These are phyloP conservation scores for Eutypa lata DNA, from an alignment of 2,329 filamentous ascomycete genomes.

Conservation along the genomic window DNA sequence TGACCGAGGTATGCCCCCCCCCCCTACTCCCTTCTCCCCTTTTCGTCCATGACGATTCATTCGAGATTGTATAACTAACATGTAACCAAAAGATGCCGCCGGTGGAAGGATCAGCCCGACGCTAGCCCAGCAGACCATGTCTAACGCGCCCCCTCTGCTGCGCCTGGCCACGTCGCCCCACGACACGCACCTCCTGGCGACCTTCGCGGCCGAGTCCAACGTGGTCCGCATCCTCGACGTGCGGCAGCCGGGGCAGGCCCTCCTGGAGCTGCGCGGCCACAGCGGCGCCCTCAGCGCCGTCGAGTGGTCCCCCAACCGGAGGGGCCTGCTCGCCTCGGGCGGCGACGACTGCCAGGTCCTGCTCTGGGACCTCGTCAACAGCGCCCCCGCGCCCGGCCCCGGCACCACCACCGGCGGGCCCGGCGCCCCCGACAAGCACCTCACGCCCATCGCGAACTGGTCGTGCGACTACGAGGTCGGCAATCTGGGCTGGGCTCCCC, in stretches of 20 bases:
- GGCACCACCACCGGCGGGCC: conserved; percentile 40
- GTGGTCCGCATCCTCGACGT: conserved; percentile 94
- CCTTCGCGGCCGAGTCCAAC: conserved; percentile 90
- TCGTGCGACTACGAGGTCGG: conserved; percentile 83
- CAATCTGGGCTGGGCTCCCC: conserved; percentile 82
- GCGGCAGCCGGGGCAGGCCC: conserved; percentile 89
- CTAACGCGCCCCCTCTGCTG: conserved; percentile 72
- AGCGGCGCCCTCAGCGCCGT: conserved; percentile 83
- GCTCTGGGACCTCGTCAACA: conserved; percentile 87
- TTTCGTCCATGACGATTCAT: background rate
- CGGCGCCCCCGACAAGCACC: conserved; percentile 52
- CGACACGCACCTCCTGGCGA: conserved; percentile 93
- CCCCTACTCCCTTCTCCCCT: too few relatives aligned
- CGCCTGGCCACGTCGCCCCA: conserved; percentile 88
- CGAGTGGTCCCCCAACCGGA: conserved; percentile 87
- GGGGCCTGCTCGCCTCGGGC: conserved; percentile 87
- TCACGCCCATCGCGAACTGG: conserved; percentile 73
- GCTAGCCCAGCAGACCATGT: conserved; percentile 73
- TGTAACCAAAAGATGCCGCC: conserved; percentile 43
- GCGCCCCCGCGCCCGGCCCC: conserved; percentile 40
- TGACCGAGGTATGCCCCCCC: conserved; percentile 54
- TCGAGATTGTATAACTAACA: conserved; percentile 3
- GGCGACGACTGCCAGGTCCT: conserved; percentile 89
- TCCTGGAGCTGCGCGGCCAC: conserved; percentile 90
- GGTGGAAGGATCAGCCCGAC: conserved; percentile 69